Percentiles rank a stretch among this genome's conserved stretches.
Evolutionary conservation across 2,329 filamentous ascomycete species (phyloP).

Genomic region (Coniochaeta hoffmannii): DNA sequence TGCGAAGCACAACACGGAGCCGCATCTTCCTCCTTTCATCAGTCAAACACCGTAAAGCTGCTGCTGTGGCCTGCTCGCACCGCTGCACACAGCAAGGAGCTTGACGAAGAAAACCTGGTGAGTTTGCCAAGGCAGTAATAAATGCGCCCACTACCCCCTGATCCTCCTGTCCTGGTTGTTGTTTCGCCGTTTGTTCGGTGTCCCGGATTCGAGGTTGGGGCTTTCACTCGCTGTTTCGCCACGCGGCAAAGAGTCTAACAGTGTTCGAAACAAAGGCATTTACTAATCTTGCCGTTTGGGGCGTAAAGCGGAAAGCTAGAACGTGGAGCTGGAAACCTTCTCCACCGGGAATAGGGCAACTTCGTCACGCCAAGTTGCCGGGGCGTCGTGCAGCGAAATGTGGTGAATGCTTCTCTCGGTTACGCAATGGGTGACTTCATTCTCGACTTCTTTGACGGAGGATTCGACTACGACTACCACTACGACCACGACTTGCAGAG

Average conservation of each 20-base stretch:
- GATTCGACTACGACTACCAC: not conserved
- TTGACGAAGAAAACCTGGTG: not conserved
- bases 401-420: not conserved
- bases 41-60: not conserved
- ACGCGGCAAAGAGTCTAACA: not conserved
- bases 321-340: conserved; percentile 1
- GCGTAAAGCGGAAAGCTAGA: not conserved
- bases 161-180: too few species aligned
- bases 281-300: not conserved
- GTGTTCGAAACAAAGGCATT: not conserved
- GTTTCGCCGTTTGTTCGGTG: not conserved
- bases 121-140: not conserved
- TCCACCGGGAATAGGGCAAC: not conserved
- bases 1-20: not conserved
- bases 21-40: not conserved
- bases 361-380: not conserved
- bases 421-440: not conserved
- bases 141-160: too few species aligned
- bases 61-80: not conserved
- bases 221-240: not conserved
- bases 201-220: not conserved
- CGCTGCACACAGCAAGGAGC: not conserved
- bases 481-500: not conserved
- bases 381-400: not conserved
- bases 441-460: not conserved